phyloP scores from a whole-genome alignment of 345 rosid species.

The Linum lewisii region DNA sequence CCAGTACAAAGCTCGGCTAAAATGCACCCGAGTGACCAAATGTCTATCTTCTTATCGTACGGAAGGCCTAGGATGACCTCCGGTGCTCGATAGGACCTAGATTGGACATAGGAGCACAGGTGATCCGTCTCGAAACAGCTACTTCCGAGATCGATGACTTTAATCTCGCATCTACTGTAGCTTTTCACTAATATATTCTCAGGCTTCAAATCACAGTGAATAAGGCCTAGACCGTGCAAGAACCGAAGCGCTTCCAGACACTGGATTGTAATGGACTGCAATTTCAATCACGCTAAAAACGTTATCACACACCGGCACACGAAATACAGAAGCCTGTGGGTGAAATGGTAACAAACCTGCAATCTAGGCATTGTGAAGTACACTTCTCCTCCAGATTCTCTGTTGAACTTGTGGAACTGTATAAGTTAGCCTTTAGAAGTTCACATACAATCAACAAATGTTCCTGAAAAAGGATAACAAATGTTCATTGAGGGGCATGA shows the following conservation, averaged over 20 bases:
- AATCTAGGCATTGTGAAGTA: slow-evolving; percentile 98
- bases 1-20: slow-evolving; percentile 98
- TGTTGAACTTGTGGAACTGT: slow-evolving; percentile 91
- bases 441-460: slow-evolving; percentile 97
- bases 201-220: slow-evolving; percentile 95
- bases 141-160: slow-evolving; percentile 99
- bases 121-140: slow-evolving; percentile 99
- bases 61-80: slow-evolving; percentile 95
- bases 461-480: slow-evolving; percentile 44
- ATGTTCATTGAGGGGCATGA: too few species aligned
- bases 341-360: slow-evolving; percentile 50
- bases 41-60: slow-evolving; percentile 87
- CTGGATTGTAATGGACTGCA: slow-evolving; percentile 94
- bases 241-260: slow-evolving; percentile 94
- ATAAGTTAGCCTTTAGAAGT: slow-evolving; percentile 95
- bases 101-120: slow-evolving; percentile 95
- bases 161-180: slow-evolving; percentile 96
- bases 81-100: slow-evolving; percentile 96
- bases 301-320: slow-evolving; percentile 13
- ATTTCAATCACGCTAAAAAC: slow-evolving; percentile 13
- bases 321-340: slow-evolving; percentile 3
- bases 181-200: slow-evolving; percentile 95
- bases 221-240: slow-evolving; percentile 92
- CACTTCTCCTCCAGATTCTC: slow-evolving; percentile 98
- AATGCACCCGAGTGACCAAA: slow-evolving; percentile 99